These are phyloP conservation scores for Acer saccharum DNA, from an alignment of 345 rosid species.

Conservation along the genomic window DNA sequence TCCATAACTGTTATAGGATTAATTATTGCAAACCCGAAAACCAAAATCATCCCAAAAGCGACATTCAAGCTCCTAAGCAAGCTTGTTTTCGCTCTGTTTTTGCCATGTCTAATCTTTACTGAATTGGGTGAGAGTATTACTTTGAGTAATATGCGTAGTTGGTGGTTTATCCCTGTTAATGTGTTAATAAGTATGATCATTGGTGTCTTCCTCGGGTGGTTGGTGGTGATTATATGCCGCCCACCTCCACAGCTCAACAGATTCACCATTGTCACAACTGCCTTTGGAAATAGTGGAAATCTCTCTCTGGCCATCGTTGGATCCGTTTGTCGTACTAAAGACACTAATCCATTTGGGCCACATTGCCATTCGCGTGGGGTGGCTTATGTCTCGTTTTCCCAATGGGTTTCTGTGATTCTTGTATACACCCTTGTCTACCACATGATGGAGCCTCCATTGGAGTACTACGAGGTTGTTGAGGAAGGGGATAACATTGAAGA, in stretches of 20 bases:
- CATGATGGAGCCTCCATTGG: slow-evolving; percentile 96
- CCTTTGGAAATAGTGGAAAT: slow-evolving; percentile 91
- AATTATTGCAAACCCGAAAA: slow-evolving; percentile 74
- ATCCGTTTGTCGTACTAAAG: slow-evolving; percentile 72
- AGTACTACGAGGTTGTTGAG: slow-evolving; percentile 79
- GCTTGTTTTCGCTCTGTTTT: slow-evolving; percentile 85
- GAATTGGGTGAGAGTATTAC: slow-evolving; percentile 85
- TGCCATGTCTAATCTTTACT: slow-evolving; percentile 90
- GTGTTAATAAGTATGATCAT: slow-evolving; percentile 67
- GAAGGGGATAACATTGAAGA: slow-evolving; percentile 58
- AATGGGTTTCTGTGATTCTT: slow-evolving; percentile 92
- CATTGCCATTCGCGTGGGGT: slow-evolving; percentile 75
- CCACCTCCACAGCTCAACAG: slow-evolving; percentile 82
- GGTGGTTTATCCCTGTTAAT: slow-evolving; percentile 97
- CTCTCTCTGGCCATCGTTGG: slow-evolving; percentile 81
- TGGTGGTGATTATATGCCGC: slow-evolving; percentile 73
- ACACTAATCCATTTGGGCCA: slow-evolving; percentile 60
- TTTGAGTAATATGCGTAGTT: slow-evolving; percentile 43
- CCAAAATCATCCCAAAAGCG: slow-evolving; percentile 62
- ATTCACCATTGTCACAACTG: slow-evolving; percentile 85
- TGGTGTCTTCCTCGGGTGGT: slow-evolving; percentile 66
- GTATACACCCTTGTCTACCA: slow-evolving; percentile 98
- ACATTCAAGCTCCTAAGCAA: slow-evolving; percentile 87
- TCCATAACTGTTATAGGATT: slow-evolving; percentile 72
- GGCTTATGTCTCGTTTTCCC: slow-evolving; percentile 88